Evolutionary conservation across 1,284 basidiomycete species (phyloP), one percentile per base, ranked within the genome.

Genomic region (Ceratobasidium sp.): DNA sequence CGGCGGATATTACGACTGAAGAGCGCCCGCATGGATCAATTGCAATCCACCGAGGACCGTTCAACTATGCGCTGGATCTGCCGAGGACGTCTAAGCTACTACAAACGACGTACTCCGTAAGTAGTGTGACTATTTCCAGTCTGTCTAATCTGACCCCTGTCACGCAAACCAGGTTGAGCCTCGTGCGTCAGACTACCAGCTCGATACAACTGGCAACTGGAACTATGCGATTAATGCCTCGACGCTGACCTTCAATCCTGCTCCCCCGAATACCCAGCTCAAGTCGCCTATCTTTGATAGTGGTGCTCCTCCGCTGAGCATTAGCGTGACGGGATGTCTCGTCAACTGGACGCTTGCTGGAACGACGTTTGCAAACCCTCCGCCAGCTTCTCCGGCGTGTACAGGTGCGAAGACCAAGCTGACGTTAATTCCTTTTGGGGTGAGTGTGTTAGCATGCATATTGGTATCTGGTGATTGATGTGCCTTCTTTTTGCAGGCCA

Each of bases 41-140:
- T 63, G 86, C 87, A 9, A 82, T 89, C 11, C 87, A 88, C 65
- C 85, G 88, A 19, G 87, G 87, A 16, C 85, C 86, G 16, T 80
- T 89, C 54, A 84, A 88, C 79, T 89, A 88, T 78, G 87, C 87
- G 16, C 86, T 85, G 78, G 87, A 88, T 78, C 87, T 82, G 49
- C 65, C 79, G 9, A 82, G 85, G 13, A 84, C 78, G 74, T 80
- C 84, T 77, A 87, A 79, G 34, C 82, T 86, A 46, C 14, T 72
- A 8, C 49, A 62, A 7, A 72, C 69, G 16, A n/a, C 14, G 31
- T 72, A 72, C 31, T 27, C 69, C 8, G 69, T 72, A 9, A 27
- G 69, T 43, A 14, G 22, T 8, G 6, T 19, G 29, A 11, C 0
- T 22, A 39, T 48, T 8, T 49, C 9, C 9, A 11, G 41, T n/a